Base-by-base conservation (phyloP, 176 grass and related monocot species). In the Oryza punctata region DNA sequence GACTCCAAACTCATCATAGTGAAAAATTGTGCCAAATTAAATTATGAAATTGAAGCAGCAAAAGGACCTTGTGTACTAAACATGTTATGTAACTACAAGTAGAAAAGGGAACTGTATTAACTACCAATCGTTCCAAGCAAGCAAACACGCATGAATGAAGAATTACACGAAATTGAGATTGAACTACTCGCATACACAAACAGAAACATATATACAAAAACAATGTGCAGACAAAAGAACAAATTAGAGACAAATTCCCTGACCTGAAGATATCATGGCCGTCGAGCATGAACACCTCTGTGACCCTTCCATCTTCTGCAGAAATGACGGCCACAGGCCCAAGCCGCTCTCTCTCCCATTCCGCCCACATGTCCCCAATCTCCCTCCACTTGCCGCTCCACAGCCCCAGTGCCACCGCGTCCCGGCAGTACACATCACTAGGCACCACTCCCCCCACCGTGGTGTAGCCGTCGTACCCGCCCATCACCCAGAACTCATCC, bases 401-500 rank as follows among this genome's bases (percentile, higher is more conserved):
- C 68, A 97, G 63, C 29, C 88, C 90, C 1, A 94, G 79, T 27
- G 88, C 95, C 75, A 94, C 88, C 4, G 95, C 95, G 4, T 97
- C 86, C 81, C 82, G 88, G 75, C 87, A 91, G 86, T 93, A 93
- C 21, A 93, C 52, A 57, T 94, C 86, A 19, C 85, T 87, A 3
- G 95, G 92, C 73, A 97, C 95, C 60, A 97, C 86, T 38, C 95
- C 92, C 30, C 88, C 85, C 40, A 97, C 43, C 6, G 92, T 86
- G 33, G 68, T 78, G 43, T 94, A 94, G 21, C 88, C 83, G 9
- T 88, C 92, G 23, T 94, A 97, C 12, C 95, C 95, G 27, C 95
- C 95, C 92, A 97, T 97, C 79, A 97, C 95, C 95, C 95, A 97
- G 77, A 97, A 93, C 60, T 94, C 95, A 38, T 94, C 88, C 72